phyloP scores from a whole-genome alignment of 345 rosid species.

The Brassica nigra region DNA sequence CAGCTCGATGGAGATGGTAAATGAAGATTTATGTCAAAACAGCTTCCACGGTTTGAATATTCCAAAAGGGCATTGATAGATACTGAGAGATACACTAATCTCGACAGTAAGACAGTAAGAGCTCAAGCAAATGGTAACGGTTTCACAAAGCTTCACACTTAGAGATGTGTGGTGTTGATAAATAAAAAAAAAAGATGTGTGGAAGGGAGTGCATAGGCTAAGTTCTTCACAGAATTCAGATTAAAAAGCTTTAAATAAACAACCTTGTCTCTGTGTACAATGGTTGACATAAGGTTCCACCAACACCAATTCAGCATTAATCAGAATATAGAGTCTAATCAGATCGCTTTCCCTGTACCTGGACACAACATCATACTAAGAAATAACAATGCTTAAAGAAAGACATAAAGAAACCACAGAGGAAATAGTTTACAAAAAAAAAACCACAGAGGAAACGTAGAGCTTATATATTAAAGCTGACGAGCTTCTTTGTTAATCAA shows the following conservation, averaged over 20 bases:
- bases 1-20: no score
- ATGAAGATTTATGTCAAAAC: constrained; percentile 2
- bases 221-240: background rate
- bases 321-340: constrained; percentile 81
- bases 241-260: background rate
- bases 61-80: background rate
- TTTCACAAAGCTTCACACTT: constrained; percentile 11
- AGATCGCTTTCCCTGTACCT: constrained; percentile 84
- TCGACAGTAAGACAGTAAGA: background rate
- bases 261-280: constrained; percentile 94
- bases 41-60: background rate
- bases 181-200: background rate
- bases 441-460: background rate
- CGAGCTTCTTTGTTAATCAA: background rate
- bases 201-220: background rate
- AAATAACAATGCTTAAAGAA: constrained; percentile 24
- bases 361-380: constrained; percentile 15
- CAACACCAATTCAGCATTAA: constrained; percentile 75
- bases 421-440: no score
- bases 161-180: background rate
- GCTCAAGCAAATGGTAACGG: background rate
- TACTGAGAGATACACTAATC: background rate
- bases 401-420: background rate
- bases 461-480: constrained; percentile 6
- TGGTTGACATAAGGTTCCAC: constrained; percentile 89